Conservation (phyloP, 2,329 filamentous ascomycete species). For the Cercospora zeina region DNA sequence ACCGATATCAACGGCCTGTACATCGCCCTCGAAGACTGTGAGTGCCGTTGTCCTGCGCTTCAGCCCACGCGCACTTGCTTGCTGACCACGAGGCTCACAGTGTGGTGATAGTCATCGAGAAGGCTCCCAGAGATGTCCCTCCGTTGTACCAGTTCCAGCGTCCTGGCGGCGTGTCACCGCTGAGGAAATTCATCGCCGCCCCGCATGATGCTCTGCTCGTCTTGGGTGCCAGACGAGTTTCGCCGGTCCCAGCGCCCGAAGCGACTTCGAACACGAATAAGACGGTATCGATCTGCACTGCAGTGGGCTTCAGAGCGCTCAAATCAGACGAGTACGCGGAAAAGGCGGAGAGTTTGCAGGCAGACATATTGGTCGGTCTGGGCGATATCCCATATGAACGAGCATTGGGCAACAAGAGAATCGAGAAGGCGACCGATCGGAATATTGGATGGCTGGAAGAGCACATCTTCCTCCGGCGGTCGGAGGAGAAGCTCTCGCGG, state of each 20-base stretch:
- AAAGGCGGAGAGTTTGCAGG: constrained; percentile 64
- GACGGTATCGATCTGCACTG: constrained; percentile 76
- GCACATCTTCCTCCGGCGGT: constrained; percentile 51
- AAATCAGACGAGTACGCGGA: constrained; percentile 67
- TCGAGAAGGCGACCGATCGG: constrained; percentile 79
- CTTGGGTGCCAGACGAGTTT: constrained; percentile 73
- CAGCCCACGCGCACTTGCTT: constrained; percentile 17
- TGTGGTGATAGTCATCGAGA: constrained; percentile 62
- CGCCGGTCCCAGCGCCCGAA: constrained; percentile 71
- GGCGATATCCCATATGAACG: constrained; percentile 69
- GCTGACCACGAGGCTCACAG: constrained; percentile 45
- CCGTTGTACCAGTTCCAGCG: constrained; percentile 55
- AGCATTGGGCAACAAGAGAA: constrained; percentile 59
- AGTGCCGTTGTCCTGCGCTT: constrained; percentile 41
- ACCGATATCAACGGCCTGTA: constrained; percentile 70
- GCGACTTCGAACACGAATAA: constrained; percentile 53
- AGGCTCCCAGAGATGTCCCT: constrained; percentile 50
- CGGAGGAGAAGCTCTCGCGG: constrained; percentile 3
- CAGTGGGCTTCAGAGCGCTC: constrained; percentile 77
- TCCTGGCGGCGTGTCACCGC: constrained; percentile 52
- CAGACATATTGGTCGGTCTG: constrained; percentile 77
- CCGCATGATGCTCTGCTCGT: constrained; percentile 66
- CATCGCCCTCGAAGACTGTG: constrained; percentile 90
- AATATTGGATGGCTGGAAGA: constrained; percentile 79
- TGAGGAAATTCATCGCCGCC: constrained; percentile 76